Evolutionary conservation across 2,329 filamentous ascomycete species (phyloP).

Genomic region (Beauveria pseudobassiana): DNA sequence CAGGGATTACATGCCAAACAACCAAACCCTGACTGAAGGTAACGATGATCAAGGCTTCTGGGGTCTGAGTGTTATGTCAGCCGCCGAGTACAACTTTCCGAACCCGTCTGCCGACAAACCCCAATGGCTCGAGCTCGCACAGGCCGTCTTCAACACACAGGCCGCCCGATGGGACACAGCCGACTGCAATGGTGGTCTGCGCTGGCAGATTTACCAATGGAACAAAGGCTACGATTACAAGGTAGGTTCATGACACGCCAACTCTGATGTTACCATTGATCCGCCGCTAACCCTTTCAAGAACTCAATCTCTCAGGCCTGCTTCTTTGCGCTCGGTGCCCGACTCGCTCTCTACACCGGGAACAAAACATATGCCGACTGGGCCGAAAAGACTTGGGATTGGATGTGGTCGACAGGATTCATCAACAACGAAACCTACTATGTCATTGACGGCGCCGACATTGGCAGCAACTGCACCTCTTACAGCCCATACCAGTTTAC

Average conservation of each 20-base stretch:
- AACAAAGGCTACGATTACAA: conserved; percentile 77
- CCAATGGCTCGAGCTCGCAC: conserved; percentile 65
- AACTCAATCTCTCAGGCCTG: conserved; percentile 57
- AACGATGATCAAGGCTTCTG: conserved; percentile 80
- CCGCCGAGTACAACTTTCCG: conserved; percentile 69
- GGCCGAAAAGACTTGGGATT: conserved; percentile 67
- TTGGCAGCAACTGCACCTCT: conserved; percentile 47
- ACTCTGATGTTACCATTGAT: background rate
- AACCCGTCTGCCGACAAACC: conserved; percentile 55
- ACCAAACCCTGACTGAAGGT: conserved; percentile 53
- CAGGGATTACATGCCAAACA: conserved; percentile 58
- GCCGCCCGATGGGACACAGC: conserved; percentile 62
- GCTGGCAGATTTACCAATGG: conserved; percentile 80
- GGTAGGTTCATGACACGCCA: background rate
- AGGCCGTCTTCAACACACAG: conserved; percentile 77
- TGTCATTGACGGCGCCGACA: conserved; percentile 56
- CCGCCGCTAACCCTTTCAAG: conserved; percentile 20
- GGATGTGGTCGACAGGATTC: conserved; percentile 51
- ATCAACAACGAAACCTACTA: conserved; percentile 49
- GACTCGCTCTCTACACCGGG: conserved; percentile 68
- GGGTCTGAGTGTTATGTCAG: conserved; percentile 74
- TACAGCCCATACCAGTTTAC: conserved; percentile 58
- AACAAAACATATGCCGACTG: conserved; percentile 72
- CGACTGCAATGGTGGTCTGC: conserved; percentile 65
- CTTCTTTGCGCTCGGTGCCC: conserved; percentile 56